These are phyloP conservation scores for Nakazawaea pomicola DNA, from an alignment of 805 yeast genomes.

Conservation along the genomic window DNA sequence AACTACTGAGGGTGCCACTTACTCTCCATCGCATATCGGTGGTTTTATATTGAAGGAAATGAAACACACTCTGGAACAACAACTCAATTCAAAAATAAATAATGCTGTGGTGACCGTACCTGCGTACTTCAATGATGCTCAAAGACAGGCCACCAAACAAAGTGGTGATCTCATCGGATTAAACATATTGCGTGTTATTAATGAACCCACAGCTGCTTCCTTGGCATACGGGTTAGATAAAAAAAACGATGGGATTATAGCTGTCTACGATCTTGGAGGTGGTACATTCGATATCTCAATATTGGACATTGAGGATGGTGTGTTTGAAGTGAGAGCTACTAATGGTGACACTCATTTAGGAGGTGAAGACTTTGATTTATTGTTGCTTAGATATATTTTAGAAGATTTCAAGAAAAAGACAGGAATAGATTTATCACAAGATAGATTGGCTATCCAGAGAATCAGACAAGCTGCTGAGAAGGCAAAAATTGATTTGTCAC, in stretches of 20 bases:
- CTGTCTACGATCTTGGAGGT: conserved; percentile 96
- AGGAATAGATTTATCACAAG: conserved; percentile 59
- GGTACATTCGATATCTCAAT: conserved; percentile 97
- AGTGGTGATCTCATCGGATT: conserved; percentile 94
- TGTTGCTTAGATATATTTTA: conserved; percentile 74
- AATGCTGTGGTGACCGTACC: conserved; percentile 91
- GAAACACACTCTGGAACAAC: conserved; percentile 90
- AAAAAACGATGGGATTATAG: conserved; percentile 66
- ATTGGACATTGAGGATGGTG: conserved; percentile 94
- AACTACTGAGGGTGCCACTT: conserved; percentile 72
- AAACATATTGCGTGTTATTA: conserved; percentile 79
- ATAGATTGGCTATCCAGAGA: conserved; percentile 79
- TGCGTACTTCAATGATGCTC: conserved; percentile 85
- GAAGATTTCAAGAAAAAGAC: conserved; percentile 71
- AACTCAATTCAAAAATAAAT: conserved; percentile 71
- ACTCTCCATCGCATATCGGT: conserved; percentile 95
- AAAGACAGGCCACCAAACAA: conserved; percentile 87
- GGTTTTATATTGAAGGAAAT: conserved; percentile 88
- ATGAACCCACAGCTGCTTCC: conserved; percentile 91
- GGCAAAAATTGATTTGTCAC: conserved; percentile 84
- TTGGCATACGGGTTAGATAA: conserved; percentile 84
- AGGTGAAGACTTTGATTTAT: conserved; percentile 86
- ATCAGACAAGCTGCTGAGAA: conserved; percentile 85
- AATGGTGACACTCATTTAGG: conserved; percentile 93
- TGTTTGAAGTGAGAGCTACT: conserved; percentile 91